phyloP scores from a whole-genome alignment of 805 yeast species.

The Jamesozyma hellenica region DNA sequence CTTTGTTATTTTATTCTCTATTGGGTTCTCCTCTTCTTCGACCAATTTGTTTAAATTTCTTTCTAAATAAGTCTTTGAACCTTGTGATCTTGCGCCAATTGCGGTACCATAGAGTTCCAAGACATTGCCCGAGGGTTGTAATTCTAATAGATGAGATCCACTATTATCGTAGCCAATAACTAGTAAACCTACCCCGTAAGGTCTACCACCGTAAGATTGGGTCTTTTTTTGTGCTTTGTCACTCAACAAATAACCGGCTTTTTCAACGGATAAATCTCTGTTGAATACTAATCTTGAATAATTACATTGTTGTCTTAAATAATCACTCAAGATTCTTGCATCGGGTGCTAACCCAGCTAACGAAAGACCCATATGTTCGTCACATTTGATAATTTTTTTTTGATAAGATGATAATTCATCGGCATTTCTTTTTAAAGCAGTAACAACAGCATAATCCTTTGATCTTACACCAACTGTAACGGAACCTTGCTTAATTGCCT shows the following conservation, averaged over 20 bases:
- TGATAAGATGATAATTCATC: slow-evolving; percentile 97
- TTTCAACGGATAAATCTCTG: slow-evolving; percentile 72
- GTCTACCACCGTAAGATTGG: slow-evolving; percentile 91
- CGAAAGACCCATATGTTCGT: slow-evolving; percentile 88
- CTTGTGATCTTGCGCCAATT: slow-evolving; percentile 97
- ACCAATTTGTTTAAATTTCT: slow-evolving; percentile 65
- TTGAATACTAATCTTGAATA: slow-evolving; percentile 74
- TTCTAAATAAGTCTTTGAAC: slow-evolving; percentile 92
- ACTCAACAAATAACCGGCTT: slow-evolving; percentile 78
- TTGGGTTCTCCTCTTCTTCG: slow-evolving; percentile 34
- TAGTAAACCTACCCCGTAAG: slow-evolving; percentile 93
- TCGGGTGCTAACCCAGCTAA: slow-evolving; percentile 98
- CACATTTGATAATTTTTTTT: slow-evolving; percentile 83
- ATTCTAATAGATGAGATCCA: slow-evolving; percentile 90
- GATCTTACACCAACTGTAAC: slow-evolving; percentile 94
- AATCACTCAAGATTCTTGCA: slow-evolving; percentile 87
- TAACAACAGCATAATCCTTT: slow-evolving; percentile 78
- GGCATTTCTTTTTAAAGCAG: slow-evolving; percentile 90
- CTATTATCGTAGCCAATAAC: slow-evolving; percentile 86
- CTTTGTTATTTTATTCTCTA: slow-evolving; percentile 15
- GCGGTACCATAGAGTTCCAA: slow-evolving; percentile 89
- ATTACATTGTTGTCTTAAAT: slow-evolving; percentile 84
- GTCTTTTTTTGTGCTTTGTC: slow-evolving; percentile 97
- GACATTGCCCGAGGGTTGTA: slow-evolving; percentile 91
- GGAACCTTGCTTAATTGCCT: slow-evolving; percentile 96